Base-by-base conservation (phyloP, 2,329 filamentous ascomycete species). In the Aspergillus sp. region DNA sequence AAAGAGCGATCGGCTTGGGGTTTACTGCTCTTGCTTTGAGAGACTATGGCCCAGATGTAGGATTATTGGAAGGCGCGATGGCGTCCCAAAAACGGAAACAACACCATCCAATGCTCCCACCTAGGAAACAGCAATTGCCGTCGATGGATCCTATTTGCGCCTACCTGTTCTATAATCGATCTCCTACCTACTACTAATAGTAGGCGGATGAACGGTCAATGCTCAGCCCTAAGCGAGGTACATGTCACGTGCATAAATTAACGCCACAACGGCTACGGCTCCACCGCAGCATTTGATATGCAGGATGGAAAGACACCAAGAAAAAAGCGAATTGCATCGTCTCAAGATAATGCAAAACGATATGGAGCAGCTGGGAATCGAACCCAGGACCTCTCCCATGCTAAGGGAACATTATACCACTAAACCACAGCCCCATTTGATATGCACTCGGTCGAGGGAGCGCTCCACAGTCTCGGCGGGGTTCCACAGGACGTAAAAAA, bases 351-450 rank as follows among this genome's bases (percentile, higher is more conserved):
- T n/a, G 5, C 35, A 37, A 45, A 53, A 53, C 46, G 35, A 8
- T 8, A 21, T 54, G 52, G 52, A 54, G 52, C 52, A 54, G 52
- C 52, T 54, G 52, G 52, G 52, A 54, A 54, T 54, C 52, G 52
- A 54, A 54, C 52, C 52, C 52, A 54, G 52, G 52, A 54, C 52
- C 52, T 54, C 52, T 53, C 50, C 50, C 50, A 53, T 53, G 50
- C 50, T 53, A 53, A 53, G 50, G 50, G 50, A 53, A 53, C 51
- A 53, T 53, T 53, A 53, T 53, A 53, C 51, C 51, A 53, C 51
- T 53, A 53, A 53, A 53, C 51, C 51, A 53, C 51, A 53, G 51
- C 51, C 51, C 52, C 52, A 55, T 48, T 39, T 55, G 23, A 41
- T 55, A 6, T 23, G 12, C 12, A 24, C 43, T 15, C 23, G 15